These are phyloP conservation scores for Pleurotus ostreatus DNA, from an alignment of 768 basidiomycete genomes.

Conservation along the genomic window DNA sequence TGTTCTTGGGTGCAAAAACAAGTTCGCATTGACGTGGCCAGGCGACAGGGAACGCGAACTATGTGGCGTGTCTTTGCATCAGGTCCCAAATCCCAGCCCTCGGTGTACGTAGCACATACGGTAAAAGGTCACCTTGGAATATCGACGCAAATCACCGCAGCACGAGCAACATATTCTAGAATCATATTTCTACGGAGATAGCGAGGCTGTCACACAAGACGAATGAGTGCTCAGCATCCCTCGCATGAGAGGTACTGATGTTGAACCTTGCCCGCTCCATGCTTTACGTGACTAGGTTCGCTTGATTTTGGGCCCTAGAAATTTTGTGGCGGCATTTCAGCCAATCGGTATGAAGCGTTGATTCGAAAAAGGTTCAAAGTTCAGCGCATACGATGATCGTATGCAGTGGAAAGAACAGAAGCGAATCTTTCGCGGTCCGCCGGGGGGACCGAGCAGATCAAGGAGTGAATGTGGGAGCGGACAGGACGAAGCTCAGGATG, in stretches of 20 bases:
- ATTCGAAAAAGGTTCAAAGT: background rate
- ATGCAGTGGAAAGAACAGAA: constrained; percentile 4
- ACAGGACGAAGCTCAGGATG: background rate
- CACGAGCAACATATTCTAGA: background rate
- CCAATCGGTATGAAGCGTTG: no score
- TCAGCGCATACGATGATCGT: constrained; percentile 8
- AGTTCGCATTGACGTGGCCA: background rate
- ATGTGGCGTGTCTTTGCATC: no score
- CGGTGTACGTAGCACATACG: background rate
- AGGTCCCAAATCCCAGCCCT: background rate
- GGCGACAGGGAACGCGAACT: background rate
- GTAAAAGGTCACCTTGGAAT: background rate
- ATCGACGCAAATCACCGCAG: constrained; percentile 3
- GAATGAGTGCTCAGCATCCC: background rate
- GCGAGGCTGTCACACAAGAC: background rate
- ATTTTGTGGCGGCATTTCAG: no score
- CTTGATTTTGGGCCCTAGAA: no score
- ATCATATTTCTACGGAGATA: background rate
- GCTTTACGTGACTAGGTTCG: no score
- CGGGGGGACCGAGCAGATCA: constrained; percentile 4
- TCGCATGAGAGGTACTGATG: background rate
- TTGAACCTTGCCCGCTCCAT: no score
- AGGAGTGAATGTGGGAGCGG: constrained; percentile 6
- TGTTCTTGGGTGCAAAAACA: background rate
- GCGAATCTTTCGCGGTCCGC: background rate